Percentiles rank a stretch among this genome's conserved stretches.
Evolutionary conservation across 768 basidiomycete genomes (phyloP).

Genomic region (Krasilnikovozyma curviuscula): DNA sequence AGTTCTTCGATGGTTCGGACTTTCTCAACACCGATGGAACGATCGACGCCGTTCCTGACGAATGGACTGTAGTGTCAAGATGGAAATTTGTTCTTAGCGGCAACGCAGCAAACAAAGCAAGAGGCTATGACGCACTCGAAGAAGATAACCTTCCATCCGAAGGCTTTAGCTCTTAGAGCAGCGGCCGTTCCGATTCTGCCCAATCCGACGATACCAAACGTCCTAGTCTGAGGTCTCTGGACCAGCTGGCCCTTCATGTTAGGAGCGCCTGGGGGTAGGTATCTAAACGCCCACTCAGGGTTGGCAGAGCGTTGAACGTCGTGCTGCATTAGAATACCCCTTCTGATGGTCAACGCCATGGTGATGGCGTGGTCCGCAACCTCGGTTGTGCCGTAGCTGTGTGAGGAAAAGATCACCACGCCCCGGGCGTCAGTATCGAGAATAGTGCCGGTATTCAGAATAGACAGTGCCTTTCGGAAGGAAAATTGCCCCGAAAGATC

Average conservation of each 20-base stretch:
- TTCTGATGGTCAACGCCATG: slow-evolving; percentile 13
- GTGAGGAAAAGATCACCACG: neutral
- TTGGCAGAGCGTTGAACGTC: slow-evolving; percentile 13
- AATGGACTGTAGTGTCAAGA: slow-evolving; percentile 19
- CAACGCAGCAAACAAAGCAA: neutral
- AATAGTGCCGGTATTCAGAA: too few relatives aligned
- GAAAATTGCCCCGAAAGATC: too few relatives aligned
- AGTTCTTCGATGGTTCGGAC: slow-evolving; percentile 9
- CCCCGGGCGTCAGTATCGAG: too few relatives aligned
- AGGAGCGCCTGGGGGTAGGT: too few relatives aligned
- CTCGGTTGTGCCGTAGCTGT: slow-evolving; percentile 15
- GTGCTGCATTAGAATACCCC: slow-evolving; percentile 16
- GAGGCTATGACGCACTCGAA: too few relatives aligned
- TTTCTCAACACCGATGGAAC: slow-evolving; percentile 12
- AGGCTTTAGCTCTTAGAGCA: slow-evolving; percentile 17
- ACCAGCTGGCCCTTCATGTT: slow-evolving; percentile 12
- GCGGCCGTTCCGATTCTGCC: slow-evolving; percentile 18
- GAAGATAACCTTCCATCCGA: slow-evolving; percentile 11
- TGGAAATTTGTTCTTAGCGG: slow-evolving; percentile 3
- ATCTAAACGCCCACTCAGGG: slow-evolving; percentile 11
- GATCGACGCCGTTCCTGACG: slow-evolving; percentile 12
- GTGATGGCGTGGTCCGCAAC: slow-evolving; percentile 18
- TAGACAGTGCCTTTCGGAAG: too few relatives aligned
- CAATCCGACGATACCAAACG: slow-evolving; percentile 16
- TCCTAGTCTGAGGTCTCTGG: slow-evolving; percentile 8